phyloP scores from a whole-genome alignment of 2,329 filamentous ascomycete species.

The Claviceps sp. region DNA sequence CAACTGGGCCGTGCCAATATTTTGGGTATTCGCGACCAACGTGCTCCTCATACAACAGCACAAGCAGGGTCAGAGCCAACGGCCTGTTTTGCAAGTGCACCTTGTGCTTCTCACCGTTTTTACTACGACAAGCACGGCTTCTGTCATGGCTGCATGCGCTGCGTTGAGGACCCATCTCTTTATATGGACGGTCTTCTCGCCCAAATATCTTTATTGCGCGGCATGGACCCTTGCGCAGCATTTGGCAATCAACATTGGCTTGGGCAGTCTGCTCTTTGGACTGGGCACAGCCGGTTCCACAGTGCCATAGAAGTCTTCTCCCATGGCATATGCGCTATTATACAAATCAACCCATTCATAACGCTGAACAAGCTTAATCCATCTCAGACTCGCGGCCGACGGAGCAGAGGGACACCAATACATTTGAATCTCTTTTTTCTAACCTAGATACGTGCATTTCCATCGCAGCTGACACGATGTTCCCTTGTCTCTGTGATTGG shows the following conservation, averaged over 20 bases:
- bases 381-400: neutral
- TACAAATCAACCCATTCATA: too few relatives aligned
- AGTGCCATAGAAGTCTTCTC: neutral
- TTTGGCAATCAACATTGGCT: conserved; percentile 52
- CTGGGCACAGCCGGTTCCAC: conserved; percentile 22
- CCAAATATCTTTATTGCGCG: conserved; percentile 87
- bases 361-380: too few relatives aligned
- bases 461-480: neutral
- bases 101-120: conserved; percentile 58
- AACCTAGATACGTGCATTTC: neutral
- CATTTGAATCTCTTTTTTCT: neutral
- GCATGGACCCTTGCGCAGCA: conserved; percentile 81
- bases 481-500: neutral
- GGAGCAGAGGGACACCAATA: neutral
- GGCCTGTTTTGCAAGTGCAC: conserved; percentile 34
- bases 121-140: conserved; percentile 47
- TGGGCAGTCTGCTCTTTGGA: conserved; percentile 47
- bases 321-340: neutral
- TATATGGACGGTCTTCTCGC: conserved; percentile 97
- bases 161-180: conserved; percentile 78
- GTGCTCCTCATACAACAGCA: conserved; percentile 37
- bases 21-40: conserved; percentile 62
- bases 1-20: conserved; percentile 87
- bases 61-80: conserved; percentile 10
- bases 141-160: conserved; percentile 83